Conservation (phyloP, 768 basidiomycete genomes). For the Boletus pseudopeckii region DNA sequence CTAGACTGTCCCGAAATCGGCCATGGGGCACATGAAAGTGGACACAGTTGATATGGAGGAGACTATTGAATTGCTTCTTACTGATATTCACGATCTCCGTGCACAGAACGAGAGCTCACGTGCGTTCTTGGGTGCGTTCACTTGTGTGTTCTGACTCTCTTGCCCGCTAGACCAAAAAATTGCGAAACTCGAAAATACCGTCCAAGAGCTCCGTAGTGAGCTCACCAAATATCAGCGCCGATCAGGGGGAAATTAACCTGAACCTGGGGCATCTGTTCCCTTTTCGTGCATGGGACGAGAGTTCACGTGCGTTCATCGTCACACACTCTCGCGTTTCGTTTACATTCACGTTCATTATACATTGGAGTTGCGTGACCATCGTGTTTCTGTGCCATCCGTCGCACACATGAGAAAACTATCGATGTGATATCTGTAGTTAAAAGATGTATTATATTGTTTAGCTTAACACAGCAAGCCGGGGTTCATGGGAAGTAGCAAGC, state of each 20-base stretch:
- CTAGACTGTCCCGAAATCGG: background rate
- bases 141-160: background rate
- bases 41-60: background rate
- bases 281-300: background rate
- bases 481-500: too few relatives aligned
- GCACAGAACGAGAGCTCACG: background rate
- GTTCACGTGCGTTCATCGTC: background rate
- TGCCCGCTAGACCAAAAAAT: constrained; percentile 1
- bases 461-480: too few relatives aligned
- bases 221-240: background rate
- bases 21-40: too few relatives aligned
- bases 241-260: background rate
- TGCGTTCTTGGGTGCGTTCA: background rate
- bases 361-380: too few relatives aligned
- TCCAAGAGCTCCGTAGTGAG: background rate
- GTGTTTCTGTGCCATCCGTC: background rate
- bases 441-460: background rate
- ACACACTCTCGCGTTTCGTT: too few relatives aligned
- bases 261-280: background rate
- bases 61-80: background rate
- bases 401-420: too few relatives aligned
- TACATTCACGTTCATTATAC: too few relatives aligned
- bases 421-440: too few relatives aligned
- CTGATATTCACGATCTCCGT: background rate
- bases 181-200: background rate